Conservation (phyloP, 2,329 filamentous ascomycete species). For the Claviceps fusiformis region DNA sequence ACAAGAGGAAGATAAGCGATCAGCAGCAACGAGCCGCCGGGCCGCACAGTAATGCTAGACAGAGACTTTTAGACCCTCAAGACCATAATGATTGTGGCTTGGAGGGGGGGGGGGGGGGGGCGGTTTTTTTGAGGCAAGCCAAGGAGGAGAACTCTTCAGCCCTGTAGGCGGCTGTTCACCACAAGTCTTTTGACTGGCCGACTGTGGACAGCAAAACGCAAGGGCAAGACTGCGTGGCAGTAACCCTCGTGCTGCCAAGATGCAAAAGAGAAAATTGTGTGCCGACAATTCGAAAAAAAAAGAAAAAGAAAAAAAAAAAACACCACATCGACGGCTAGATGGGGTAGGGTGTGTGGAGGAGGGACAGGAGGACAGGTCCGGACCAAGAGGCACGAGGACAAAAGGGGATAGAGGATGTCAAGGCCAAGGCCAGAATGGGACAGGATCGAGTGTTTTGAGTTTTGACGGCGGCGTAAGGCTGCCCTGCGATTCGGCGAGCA, state of each 20-base stretch:
- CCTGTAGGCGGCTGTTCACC: not conserved
- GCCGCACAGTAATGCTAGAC: not conserved
- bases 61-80: not conserved
- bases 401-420: conserved; percentile 3
- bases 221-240: not conserved
- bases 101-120: not conserved
- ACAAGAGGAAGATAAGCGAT: not conserved
- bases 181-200: too few relatives aligned
- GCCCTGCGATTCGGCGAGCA: conserved; percentile 2
- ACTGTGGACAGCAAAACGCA: too few relatives aligned
- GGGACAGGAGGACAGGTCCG: not conserved
- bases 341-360: not conserved
- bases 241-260: too few relatives aligned
- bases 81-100: conserved; percentile 1
- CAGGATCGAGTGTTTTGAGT: conserved; percentile 6
- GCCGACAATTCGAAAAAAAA: not conserved
- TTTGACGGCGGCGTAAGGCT: conserved; percentile 4
- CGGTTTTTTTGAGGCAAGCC: not conserved
- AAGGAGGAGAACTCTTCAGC: not conserved
- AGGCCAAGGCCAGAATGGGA: conserved; percentile 5
- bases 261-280: not conserved
- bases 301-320: not conserved
- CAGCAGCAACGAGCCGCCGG: not conserved
- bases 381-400: not conserved
- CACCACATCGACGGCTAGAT: conserved; percentile 1